phyloP scores from a whole-genome alignment of 1,284 basidiomycete species.

The Ceratobasidium papillatum region DNA sequence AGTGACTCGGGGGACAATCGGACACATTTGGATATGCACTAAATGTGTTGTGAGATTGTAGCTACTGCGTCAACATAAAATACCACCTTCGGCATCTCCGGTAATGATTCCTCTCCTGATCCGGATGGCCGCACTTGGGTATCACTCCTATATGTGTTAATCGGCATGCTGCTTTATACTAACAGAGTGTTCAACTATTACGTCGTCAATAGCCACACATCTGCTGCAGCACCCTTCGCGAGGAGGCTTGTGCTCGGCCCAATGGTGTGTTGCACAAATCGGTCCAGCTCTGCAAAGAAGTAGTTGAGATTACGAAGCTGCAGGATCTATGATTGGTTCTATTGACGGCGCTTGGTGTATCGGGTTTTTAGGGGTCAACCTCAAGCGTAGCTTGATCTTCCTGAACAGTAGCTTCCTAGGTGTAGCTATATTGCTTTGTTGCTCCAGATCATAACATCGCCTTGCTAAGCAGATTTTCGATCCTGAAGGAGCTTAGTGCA shows the following conservation, averaged over 20 bases:
- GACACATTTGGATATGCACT: neutral
- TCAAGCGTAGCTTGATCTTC: too few relatives aligned
- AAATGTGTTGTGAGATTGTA: neutral
- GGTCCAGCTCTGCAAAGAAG: neutral
- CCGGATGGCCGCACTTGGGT: neutral
- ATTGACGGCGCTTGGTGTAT: too few relatives aligned
- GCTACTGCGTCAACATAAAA: neutral
- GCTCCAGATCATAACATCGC: too few relatives aligned
- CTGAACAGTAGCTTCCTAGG: too few relatives aligned
- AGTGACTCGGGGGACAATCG: neutral
- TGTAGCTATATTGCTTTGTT: too few relatives aligned
- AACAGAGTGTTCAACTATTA: neutral
- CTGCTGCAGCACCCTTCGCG: neutral
- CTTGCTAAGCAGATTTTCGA: too few relatives aligned
- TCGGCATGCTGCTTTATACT: neutral
- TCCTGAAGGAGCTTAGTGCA: too few relatives aligned
- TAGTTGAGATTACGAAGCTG: neutral
- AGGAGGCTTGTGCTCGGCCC: neutral
- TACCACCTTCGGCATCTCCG: neutral
- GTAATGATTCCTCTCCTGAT: neutral
- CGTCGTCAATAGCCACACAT: neutral
- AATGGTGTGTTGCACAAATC: neutral
- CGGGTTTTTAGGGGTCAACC: too few relatives aligned
- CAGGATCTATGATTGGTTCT: neutral
- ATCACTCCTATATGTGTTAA: neutral